Evolutionary conservation across 305 asterid genomes (phyloP), one percentile per base, ranked within the genome.

Genomic region (Fraxinus paxiana): DNA sequence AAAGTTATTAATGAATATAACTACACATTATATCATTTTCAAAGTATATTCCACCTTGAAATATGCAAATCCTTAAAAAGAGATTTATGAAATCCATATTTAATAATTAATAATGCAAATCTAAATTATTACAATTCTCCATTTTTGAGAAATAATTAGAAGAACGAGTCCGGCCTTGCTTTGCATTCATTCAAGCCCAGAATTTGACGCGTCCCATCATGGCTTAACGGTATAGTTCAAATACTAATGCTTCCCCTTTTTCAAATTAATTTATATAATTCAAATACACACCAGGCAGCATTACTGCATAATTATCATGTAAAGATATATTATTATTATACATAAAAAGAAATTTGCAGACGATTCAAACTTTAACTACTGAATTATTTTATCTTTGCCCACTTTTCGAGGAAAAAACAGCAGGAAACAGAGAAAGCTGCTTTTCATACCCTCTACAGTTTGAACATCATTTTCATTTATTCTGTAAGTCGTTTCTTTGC

Each of bases 171-270:
- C 6, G 59, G 59, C 59, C 18, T 48, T 15, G 59, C 18, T 4
- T 15, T n/a, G 46, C 46, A 38, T 38, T 15, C 61, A 48, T 4
- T 46, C 18, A 48, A 48, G 61, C 18, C 61, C 61, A 48, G 6
- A 48, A 48, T 18, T 70, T 67, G 24, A 41, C 46, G 43, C 81
- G 83, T 72, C 10, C 48, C 75, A 5, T 46, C 84, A 59, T 87
- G 71, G 69, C 82, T 73, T 87, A 89, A 89, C 92, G 92, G 90
- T 80, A 82, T 82, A 15, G 0, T 48, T 48, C 59, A 15, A 46
- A 48, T 15, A 51, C 73, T 81, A 48, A 76, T 48, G 46, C 13
- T 28, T 1, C 13, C 3, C 22, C 8, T 8, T 26, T 81, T 87
- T 86, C 81, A 84, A 89, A 83, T 82, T 84, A 83, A 51, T 3